A percentile compares a stretch with the other conserved stretches of the same genome.
Evolutionary conservation across 305 asterid genomes (phyloP).

Genomic region (Fraxinus albicans): DNA sequence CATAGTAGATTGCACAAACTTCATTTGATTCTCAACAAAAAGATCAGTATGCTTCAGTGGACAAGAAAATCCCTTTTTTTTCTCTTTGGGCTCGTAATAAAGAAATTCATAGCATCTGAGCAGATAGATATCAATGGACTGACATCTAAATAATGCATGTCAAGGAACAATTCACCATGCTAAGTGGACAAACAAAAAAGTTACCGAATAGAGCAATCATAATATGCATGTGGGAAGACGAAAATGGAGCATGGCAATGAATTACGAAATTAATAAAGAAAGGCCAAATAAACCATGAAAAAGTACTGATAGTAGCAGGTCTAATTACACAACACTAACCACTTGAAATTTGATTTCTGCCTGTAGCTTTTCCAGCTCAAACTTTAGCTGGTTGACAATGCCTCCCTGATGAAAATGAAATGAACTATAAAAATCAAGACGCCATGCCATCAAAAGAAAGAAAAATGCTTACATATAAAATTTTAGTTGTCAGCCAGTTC

Average conservation of each 20-base stretch:
- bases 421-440: not conserved
- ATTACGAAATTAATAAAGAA: constrained; percentile 12
- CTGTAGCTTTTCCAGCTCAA: constrained; percentile 73
- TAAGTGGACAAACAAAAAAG: not conserved
- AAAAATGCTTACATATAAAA: not conserved
- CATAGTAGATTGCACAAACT: not conserved
- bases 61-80: not conserved
- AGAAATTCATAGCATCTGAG: not conserved
- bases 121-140: not conserved
- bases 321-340: constrained; percentile 42
- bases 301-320: constrained; percentile 9
- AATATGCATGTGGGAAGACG: constrained; percentile 18
- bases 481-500: not conserved
- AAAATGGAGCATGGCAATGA: not conserved
- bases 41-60: not conserved
- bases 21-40: not conserved
- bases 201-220: not conserved
- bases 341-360: constrained; percentile 73
- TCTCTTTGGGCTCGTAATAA: not conserved
- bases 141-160: not conserved
- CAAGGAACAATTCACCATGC: not conserved
- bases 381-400: constrained; percentile 73
- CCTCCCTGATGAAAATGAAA: constrained; percentile 58
- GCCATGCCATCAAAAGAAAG: not conserved
- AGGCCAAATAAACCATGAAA: constrained; percentile 5